Base-by-base conservation (phyloP, 768 basidiomycete species). In the Russula sp. region DNA sequence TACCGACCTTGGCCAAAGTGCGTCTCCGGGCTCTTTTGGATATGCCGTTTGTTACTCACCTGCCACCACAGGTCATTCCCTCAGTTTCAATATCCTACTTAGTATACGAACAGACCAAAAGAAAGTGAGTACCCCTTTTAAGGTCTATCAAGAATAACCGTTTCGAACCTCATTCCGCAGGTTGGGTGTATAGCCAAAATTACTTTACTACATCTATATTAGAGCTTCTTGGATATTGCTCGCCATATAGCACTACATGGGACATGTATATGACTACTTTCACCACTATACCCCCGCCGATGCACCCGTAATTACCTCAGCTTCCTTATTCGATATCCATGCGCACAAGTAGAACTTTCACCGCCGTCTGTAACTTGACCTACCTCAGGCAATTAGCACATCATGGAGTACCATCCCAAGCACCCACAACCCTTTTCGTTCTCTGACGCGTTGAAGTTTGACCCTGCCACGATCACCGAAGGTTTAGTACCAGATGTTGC, bases 31-130 rank as follows among this genome's bases (percentile, higher is more conserved):
- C 5, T n/a, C 11, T 39, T 48, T 38, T 38, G 20, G 29, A 47
- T 47, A 20, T 38, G 9, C 9, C 14, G 10, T 29, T 63, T 32
- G 20, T 32, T 38, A 39, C 51, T 13, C 14, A 18, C 20, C 25
- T 20, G 46, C 25, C 56, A 20, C 67, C 53, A 48, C 67, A 92
- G 90, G 96, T 98, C 61, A 86, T 97, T 48, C 96, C 96, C 54
- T 88, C 94, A 5, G 96, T 98, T 46, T 96, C 94, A 8, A 98
- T 98, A 75, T 93, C 93, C 63, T 97, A 97, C 75, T 85, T 97
- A 43, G 95, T 97, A 65, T 93, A 93, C 74, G 91, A 93, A 71
- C 84, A 89, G 68, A 85, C 81, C 68, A 93, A 91, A 77, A 81
- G 86, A 72, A 86, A 78, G 91, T 87, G 58, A 65, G 83, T 73